Percentiles rank a stretch among this genome's conserved stretches.
Conservation (phyloP, 805 yeast genomes). For the Ogataea chonburiensis region DNA sequence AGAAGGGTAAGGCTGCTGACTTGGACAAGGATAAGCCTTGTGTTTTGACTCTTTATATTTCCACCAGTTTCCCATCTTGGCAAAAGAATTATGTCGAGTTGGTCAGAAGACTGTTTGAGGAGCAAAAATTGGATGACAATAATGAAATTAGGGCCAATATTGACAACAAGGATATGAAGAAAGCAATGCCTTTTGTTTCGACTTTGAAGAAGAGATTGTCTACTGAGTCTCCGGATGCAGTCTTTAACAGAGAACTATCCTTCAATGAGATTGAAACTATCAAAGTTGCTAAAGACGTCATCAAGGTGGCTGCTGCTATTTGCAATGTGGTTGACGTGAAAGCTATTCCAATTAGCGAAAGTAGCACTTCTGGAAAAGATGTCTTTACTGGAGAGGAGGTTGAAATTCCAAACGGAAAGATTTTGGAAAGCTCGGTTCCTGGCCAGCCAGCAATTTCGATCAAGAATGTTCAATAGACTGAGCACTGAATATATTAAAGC, state of each 20-base stretch:
- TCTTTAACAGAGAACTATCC: constrained; percentile 84
- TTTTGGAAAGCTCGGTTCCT: constrained; percentile 82
- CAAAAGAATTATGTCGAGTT: constrained; percentile 60
- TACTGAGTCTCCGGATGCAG: constrained; percentile 67
- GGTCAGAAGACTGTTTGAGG: constrained; percentile 72
- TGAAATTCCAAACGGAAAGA: constrained; percentile 63
- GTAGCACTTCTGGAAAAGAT: constrained; percentile 61
- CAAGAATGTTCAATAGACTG: constrained; percentile 45
- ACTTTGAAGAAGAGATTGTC: constrained; percentile 77
- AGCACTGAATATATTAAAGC: constrained; percentile 9
- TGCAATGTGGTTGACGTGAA: constrained; percentile 54
- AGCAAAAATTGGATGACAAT: constrained; percentile 62
- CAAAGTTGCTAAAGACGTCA: constrained; percentile 50
- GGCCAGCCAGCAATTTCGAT: constrained; percentile 88
- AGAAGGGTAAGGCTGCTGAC: constrained; percentile 77
- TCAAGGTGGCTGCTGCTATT: constrained; percentile 65
- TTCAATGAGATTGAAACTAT: constrained; percentile 76
- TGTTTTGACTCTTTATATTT: constrained; percentile 67
- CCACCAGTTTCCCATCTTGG: constrained; percentile 78
- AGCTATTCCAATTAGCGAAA: constrained; percentile 62
- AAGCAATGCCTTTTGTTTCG: constrained; percentile 97
- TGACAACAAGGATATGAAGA: constrained; percentile 85
- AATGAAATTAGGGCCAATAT: constrained; percentile 61
- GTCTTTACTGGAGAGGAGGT: constrained; percentile 67
- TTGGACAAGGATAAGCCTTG: constrained; percentile 75